Conservation (phyloP, 352 stramenopile genomes). For the Phytophthora cryptogea region DNA sequence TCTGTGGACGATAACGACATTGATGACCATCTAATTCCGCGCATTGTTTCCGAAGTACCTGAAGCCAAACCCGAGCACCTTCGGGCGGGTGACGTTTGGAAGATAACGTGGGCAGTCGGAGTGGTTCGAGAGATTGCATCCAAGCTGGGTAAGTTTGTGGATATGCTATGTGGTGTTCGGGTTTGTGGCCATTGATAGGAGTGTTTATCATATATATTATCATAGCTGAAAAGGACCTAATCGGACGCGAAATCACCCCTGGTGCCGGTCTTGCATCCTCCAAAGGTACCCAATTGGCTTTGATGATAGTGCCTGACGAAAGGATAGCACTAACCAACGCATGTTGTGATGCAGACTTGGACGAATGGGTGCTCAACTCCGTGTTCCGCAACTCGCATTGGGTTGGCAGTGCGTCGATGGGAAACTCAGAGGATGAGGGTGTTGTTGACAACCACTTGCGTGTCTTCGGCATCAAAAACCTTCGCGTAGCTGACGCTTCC, state of each 20-base stretch:
- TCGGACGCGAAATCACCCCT: slow-evolving; percentile 49
- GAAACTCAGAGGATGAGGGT: slow-evolving; percentile 32
- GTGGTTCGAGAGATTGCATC: slow-evolving; percentile 63
- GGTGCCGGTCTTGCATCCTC: slow-evolving; percentile 30
- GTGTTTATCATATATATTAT: too few species aligned
- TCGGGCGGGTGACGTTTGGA: slow-evolving; percentile 57
- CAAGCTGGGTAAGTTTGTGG: slow-evolving; percentile 41
- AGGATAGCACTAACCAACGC: background rate
- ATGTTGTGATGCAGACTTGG: slow-evolving; percentile 39
- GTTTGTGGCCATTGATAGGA: background rate
- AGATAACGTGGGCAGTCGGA: slow-evolving; percentile 59
- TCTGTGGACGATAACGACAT: slow-evolving; percentile 40
- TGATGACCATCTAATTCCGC: slow-evolving; percentile 45
- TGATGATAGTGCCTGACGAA: too few species aligned
- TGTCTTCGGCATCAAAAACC: slow-evolving; percentile 62
- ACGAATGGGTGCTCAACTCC: slow-evolving; percentile 65
- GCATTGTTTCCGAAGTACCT: slow-evolving; percentile 55
- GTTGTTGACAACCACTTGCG: slow-evolving; percentile 66
- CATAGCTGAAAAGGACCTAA: slow-evolving; percentile 44
- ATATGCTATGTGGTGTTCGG: background rate
- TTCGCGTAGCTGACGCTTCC: slow-evolving; percentile 69
- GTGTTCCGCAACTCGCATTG: slow-evolving; percentile 88
- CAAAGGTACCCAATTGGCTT: slow-evolving; percentile 31
- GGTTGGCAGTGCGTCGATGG: slow-evolving; percentile 85
- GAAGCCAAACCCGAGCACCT: slow-evolving; percentile 54